Conservation (phyloP, 805 yeast genomes). For the Maudiozyma turicensis region DNA sequence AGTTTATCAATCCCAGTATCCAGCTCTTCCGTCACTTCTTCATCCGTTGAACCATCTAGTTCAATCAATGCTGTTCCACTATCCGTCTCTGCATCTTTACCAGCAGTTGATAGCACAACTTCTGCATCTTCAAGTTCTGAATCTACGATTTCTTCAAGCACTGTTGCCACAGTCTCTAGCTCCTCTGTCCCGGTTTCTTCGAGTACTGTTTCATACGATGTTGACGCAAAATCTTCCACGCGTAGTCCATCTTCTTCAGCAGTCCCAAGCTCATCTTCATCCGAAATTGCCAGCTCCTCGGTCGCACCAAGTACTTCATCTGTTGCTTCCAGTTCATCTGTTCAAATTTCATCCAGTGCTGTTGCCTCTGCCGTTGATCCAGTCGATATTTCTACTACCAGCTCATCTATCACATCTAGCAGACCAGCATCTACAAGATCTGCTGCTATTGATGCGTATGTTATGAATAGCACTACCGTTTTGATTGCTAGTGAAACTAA, state of each 20-base stretch:
- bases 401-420: not conserved
- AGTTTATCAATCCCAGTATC: constrained; percentile 46
- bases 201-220: constrained; percentile 16
- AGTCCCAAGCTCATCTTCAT: constrained; percentile 38
- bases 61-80: too few species aligned
- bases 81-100: constrained; percentile 41
- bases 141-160: constrained; percentile 31
- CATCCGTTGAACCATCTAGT: constrained; percentile 48
- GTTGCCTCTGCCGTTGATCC: not conserved
- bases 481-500: constrained; percentile 18
- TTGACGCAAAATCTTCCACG: constrained; percentile 13
- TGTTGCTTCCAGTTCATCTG: not conserved
- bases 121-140: too few species aligned
- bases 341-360: not conserved
- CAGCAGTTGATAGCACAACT: not conserved
- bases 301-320: constrained; percentile 15
- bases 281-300: constrained; percentile 17
- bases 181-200: constrained; percentile 33
- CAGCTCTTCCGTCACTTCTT: constrained; percentile 42
- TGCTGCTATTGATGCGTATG: constrained; percentile 5
- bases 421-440: too few species aligned
- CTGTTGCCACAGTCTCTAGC: constrained; percentile 68
- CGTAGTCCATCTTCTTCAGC: constrained; percentile 11
- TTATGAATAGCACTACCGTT: constrained; percentile 37
- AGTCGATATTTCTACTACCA: constrained; percentile 11